Base-by-base conservation (phyloP, 768 basidiomycete genomes). In the Lentinula raphanica region DNA sequence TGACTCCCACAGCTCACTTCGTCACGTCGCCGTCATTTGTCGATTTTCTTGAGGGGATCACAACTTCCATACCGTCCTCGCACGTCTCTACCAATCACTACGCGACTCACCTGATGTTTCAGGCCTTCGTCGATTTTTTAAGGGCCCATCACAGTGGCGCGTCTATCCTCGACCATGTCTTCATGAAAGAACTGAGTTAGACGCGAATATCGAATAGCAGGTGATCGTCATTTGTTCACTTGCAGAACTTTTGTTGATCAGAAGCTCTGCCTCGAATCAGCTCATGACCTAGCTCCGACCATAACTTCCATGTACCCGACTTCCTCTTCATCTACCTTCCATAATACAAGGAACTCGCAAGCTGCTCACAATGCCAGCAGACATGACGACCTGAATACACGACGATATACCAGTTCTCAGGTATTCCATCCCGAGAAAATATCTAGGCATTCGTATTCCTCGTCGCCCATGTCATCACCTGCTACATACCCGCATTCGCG, bases 161-260 rank as follows among this genome's bases (percentile, higher is more conserved):
- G n/a, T n/a, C n/a, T n/a, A n/a, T n/a, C n/a, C n/a, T n/a, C n/a
- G n/a, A n/a, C n/a, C n/a, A n/a, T n/a, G n/a, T n/a, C n/a, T n/a
- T n/a, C n/a, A n/a, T n/a, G n/a, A n/a, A n/a, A n/a, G n/a, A n/a
- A n/a, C n/a, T n/a, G n/a, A n/a, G n/a, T n/a, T n/a, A n/a, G 49
- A 8, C 11, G 49, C 32, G 32, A 12, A 11, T 21, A 27, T n/a
- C n/a, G n/a, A n/a, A n/a, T n/a, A 51, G 12, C 35, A 21, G 12
- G 31, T 51, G 49, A 51, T 51, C 48, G 29, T 49, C 8, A 13
- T n/a, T 49, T 51, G 49, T 51, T 51, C 38, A 38, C 35, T 49
- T 46, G 8, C n/a, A n/a, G n/a, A 44, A n/a, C 21, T n/a, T n/a
- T 46, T 49, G 25, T 49, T 49, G 48, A 49, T 49, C 48, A 40